Base-by-base conservation (phyloP, 169 alveolate genomes). In the Plasmodium ovale region DNA sequence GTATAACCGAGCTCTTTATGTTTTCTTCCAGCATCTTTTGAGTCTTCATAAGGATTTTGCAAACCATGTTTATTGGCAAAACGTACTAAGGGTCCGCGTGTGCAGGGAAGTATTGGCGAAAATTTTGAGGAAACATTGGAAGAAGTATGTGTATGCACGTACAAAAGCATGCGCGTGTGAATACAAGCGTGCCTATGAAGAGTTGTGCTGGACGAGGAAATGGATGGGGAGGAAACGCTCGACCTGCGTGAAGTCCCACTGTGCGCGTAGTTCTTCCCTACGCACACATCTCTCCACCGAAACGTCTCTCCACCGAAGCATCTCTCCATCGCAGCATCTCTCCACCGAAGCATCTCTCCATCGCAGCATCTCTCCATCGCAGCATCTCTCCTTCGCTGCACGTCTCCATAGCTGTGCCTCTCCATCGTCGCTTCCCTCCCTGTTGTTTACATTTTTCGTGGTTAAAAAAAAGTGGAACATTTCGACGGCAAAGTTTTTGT, bases 1-100 rank as follows among this genome's bases (percentile, higher is more conserved):
- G 21, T 33, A 79, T 64, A 12, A 79, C 68, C 4, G 89, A 79
- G 29, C 70, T 79, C 58, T 79, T 79, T 6, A 79, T 53, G 31
- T 79, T 79, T 9, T 79, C 84, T n/a, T 64, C 77, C 1, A 79
- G 82, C 89, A 79, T 79, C 58, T 65, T 79, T 51, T 64, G 35
- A 6, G 89, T 79, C 42, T 64, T 67, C 7, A 6, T 64, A 12
- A 79, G 31, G 25, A 79, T 53, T 39, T 62, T 79, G 16, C 19
- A 35, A 3, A 79, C 89, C 56, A 79, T 31, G 39, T 53, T 47
- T n/a, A 31, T 37, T 6, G 89, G 89, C 2, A 79, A 49, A 21
- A 64, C 27, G 25, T 59, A 59, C 89, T 79, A 53, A 27, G 35
- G n/a, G n/a, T n/a, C n/a, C n/a, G n/a, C n/a, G n/a, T n/a, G n/a